These are phyloP conservation scores for Aspergillus tanneri DNA, from an alignment of 2,329 filamentous ascomycete genomes.

Conservation along the genomic window DNA sequence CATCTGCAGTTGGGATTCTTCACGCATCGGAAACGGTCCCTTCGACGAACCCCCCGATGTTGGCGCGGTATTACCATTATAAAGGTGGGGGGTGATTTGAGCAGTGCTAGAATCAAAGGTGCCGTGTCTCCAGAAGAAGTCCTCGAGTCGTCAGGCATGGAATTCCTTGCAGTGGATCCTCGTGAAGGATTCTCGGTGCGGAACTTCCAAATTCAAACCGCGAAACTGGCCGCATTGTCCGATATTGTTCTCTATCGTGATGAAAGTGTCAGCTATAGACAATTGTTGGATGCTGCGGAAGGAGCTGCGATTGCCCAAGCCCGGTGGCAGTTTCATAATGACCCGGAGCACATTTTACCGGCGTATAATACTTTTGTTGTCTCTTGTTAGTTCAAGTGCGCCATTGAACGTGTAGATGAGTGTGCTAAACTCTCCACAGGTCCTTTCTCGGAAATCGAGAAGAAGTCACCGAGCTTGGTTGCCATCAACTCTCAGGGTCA, in stretches of 20 bases:
- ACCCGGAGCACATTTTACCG: conserved; percentile 56
- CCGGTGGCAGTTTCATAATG: conserved; percentile 67
- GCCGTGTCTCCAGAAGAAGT: conserved; percentile 81
- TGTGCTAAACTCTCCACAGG: conserved; percentile 47
- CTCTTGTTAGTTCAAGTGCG: conserved; percentile 48
- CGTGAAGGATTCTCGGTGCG: conserved; percentile 89
- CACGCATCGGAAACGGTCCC: conserved; percentile 68
- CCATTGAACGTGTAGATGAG: conserved; percentile 6
- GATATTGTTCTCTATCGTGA: conserved; percentile 93
- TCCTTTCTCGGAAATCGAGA: conserved; percentile 70
- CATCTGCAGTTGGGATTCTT: conserved; percentile 90
- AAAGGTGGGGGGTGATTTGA: conserved; percentile 81
- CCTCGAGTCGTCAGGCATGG: conserved; percentile 55
- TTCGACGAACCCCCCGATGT: conserved; percentile 70
- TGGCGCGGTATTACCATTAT: conserved; percentile 80
- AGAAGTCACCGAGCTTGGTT: conserved; percentile 67
- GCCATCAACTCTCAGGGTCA: conserved; percentile 70
- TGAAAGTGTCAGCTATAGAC: conserved; percentile 59
- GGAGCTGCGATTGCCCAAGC: conserved; percentile 72
- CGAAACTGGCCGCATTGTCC: conserved; percentile 81
- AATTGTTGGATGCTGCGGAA: conserved; percentile 64
- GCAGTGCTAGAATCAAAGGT: conserved; percentile 74
- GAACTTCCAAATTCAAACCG: conserved; percentile 94
- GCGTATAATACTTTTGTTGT: conserved; percentile 84
- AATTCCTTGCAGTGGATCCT: conserved; percentile 82